Percentiles rank a stretch among this genome's conserved stretches.
Conservation (phyloP, 139 green algal genomes). For the Prasinococcaceae sp. region DNA sequence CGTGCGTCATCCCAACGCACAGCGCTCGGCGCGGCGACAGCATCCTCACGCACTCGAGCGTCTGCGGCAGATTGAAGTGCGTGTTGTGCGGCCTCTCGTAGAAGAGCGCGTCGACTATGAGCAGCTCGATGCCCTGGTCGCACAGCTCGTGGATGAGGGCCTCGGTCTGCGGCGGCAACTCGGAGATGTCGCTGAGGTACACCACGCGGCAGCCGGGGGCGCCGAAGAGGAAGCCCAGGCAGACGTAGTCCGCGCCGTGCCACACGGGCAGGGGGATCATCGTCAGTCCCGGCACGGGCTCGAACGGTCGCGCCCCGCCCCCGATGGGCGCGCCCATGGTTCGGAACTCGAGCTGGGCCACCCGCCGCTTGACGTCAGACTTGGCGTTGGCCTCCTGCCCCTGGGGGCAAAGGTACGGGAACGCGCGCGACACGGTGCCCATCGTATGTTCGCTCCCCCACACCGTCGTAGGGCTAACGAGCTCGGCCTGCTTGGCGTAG, state of each 20-base stretch:
- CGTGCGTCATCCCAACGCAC: neutral
- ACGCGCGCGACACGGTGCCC: too few species aligned
- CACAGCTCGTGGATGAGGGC: too few species aligned
- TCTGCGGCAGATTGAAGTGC: neutral
- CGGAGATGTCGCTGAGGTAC: constrained; percentile 23
- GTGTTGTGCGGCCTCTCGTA: too few species aligned
- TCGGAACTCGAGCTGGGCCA: constrained; percentile 12
- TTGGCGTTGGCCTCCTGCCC: too few species aligned
- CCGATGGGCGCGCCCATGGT: constrained; percentile 16
- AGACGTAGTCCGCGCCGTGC: constrained; percentile 20
- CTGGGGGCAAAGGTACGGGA: too few species aligned
- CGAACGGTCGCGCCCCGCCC: neutral
- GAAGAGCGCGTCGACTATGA: too few species aligned
- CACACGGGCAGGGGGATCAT: constrained; percentile 14
- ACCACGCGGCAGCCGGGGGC: constrained; percentile 4
- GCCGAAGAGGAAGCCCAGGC: constrained; percentile 18
- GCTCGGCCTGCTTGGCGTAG: too few species aligned
- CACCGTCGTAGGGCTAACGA: too few species aligned
- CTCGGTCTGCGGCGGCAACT: too few species aligned
- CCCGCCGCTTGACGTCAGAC: constrained; percentile 5
- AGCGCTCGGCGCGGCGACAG: neutral
- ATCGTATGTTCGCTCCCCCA: too few species aligned
- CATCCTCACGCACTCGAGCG: neutral
- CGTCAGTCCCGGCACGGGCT: constrained; percentile 3
- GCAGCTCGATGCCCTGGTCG: too few species aligned